Base-by-base conservation (phyloP, 345 rosid species). In the Excoecaria cochinchinensis region DNA sequence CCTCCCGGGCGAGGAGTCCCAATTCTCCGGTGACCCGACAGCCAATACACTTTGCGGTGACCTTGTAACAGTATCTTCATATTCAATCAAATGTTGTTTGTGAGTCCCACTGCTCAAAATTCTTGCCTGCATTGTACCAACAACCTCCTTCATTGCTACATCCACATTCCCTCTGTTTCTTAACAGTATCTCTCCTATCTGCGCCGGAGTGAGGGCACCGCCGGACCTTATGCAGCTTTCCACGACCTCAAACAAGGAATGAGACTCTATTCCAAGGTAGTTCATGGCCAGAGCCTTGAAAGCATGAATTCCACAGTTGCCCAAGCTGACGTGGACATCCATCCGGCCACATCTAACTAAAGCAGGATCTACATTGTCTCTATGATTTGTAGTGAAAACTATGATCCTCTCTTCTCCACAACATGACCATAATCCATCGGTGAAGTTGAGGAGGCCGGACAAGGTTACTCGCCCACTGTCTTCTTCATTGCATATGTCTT, bases 401-500 rank as follows among this genome's bases (percentile, higher is more conserved):
- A 85, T 85, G 39, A 82, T 82, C 74, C 70, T 80, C 63, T 85
- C 87, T 61, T 85, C 86, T 19, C 88, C 86, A 40, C 86, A 83
- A 24, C 88, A 83, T 3, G 86, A 85, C 88, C 88, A 85, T 12
- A 85, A 72, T 7, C 88, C 88, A 46, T 85, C 86, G 0, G 83
- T 85, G 73, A 83, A 85, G 73, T 81, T 85, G 58, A 85, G 78
- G 5, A 85, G 78, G 55, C 88, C 88, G 8, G 86, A 83, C 42
- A 85, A 74, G 8, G 88, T 85, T 4, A 85, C 83, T 16, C 85
- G 71, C 2, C 88, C 76, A 36, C 59, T 80, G 8, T 85, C 78
- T 31, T 76, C 79, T 62, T 71, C 79, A 13, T 67, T 56, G 46
- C 53, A 55, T 38, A 2, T 3, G 3, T 77, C 58, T 57, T 77